Evolutionary conservation across 805 yeast genomes (phyloP).

Genomic region (Lachancea dasiensis): DNA sequence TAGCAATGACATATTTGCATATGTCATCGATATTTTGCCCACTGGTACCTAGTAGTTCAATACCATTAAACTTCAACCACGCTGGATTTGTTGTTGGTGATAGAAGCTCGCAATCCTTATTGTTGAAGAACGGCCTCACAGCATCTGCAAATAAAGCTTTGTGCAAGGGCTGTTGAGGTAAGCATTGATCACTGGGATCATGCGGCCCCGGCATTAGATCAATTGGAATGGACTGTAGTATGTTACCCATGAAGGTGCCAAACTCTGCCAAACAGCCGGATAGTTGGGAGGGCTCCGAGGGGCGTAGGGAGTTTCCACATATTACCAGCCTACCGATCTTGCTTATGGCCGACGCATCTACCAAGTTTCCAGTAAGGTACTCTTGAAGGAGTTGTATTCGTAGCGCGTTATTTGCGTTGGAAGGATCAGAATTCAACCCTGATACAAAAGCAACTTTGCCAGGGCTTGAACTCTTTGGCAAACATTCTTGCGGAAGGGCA

Average conservation of each 20-base stretch:
- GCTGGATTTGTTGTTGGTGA: constrained; percentile 62
- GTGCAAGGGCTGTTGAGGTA: constrained; percentile 92
- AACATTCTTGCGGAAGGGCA: constrained; percentile 48
- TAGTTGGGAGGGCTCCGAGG: constrained; percentile 32
- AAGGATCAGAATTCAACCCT: constrained; percentile 58
- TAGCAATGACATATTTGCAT: constrained; percentile 52
- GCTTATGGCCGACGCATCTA: constrained; percentile 32
- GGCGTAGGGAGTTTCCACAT: constrained; percentile 63
- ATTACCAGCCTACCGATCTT: constrained; percentile 49
- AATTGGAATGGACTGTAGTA: constrained; percentile 58
- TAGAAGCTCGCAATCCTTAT: constrained; percentile 34
- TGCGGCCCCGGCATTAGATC: constrained; percentile 76
- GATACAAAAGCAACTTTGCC: constrained; percentile 64
- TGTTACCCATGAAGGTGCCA: constrained; percentile 51
- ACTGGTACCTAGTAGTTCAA: constrained; percentile 61
- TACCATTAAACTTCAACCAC: constrained; percentile 55
- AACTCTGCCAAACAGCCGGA: constrained; percentile 52
- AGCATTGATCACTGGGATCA: constrained; percentile 78
- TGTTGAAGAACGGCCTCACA: constrained; percentile 36
- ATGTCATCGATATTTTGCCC: constrained; percentile 86
- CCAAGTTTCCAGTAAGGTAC: constrained; percentile 66
- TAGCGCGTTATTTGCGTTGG: constrained; percentile 36
- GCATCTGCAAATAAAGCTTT: constrained; percentile 55
- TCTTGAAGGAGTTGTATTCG: constrained; percentile 57
- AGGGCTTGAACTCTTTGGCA: constrained; percentile 17